Evolutionary conservation across 768 basidiomycete genomes (phyloP), one percentile per base, ranked within the genome.

Genomic region (Leccinum imitatum): DNA sequence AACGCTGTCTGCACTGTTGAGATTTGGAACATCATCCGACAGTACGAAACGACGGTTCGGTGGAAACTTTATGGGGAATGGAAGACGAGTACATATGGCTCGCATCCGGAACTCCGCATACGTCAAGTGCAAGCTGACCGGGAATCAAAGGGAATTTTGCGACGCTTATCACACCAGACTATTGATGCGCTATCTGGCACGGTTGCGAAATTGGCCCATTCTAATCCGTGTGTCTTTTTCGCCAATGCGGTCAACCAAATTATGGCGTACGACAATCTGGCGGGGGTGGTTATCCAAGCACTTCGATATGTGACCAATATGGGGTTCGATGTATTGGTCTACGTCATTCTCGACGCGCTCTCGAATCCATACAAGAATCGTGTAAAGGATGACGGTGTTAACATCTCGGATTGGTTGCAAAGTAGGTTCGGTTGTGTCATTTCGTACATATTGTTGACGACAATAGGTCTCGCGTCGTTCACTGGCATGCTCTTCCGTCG

Each of bases 21-120:
- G 67, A 81, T 98, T 8, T 99, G 97, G 97, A 86, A 87, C 59
- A 86, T 98, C 54, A 83, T 98, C 52, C 81, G 86, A 44, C 84
- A 86, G 62, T 92, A 89, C 70, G 87, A 91, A 58, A 87, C 87
- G 56, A 84, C 87, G 6, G 78, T 83, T 23, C 91, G 97, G 9
- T 99, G 94, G 89, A 83, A 82, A 51, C 79, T 99, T 33, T 99
- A 99, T 68, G 97, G 95, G 46, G 95, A 98, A 77, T 98, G 97
- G 97, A 90, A 89, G 73, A 79, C 84, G 39, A 77, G 77, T 50
- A 81, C 77, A 21, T 93, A 94, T 73, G 82, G 81, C 61, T 85
- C 84, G 15, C 86, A 94, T 75, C 85, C 91, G 19, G 90, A 91
- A 70, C 81, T 96, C 48, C 83, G 83, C 31, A 84, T 94, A 54